A percentile compares a stretch with the other conserved stretches of the same genome.
Conservation (phyloP, 345 rosid genomes). For the Hibiscus trionum region DNA sequence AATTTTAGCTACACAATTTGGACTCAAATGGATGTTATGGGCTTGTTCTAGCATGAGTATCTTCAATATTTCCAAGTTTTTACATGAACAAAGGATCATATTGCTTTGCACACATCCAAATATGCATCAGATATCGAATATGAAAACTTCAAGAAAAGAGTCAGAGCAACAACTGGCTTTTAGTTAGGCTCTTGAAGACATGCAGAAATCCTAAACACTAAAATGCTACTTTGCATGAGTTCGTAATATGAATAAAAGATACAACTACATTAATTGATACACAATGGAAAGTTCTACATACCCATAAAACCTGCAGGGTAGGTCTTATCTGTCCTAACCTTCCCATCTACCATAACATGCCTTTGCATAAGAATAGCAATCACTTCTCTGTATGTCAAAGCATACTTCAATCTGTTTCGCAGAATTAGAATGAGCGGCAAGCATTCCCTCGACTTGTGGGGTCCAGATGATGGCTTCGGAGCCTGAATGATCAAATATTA, state of each 20-base stretch:
- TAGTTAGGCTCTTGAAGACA: not conserved
- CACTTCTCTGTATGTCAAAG: slow-evolving; percentile 52
- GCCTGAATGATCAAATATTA: slow-evolving; percentile 30
- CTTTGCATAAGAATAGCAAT: slow-evolving; percentile 72
- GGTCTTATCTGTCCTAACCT: slow-evolving; percentile 76
- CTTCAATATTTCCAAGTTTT: not conserved
- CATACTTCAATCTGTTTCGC: slow-evolving; percentile 55
- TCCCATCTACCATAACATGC: slow-evolving; percentile 66
- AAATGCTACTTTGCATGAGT: not conserved
- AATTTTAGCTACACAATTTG: not conserved
- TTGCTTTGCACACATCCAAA: too few relatives aligned
- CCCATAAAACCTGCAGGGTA: slow-evolving; percentile 92
- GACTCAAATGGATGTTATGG: not conserved
- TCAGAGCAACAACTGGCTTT: too few relatives aligned
- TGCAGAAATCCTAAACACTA: not conserved
- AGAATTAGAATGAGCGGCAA: slow-evolving; percentile 48
- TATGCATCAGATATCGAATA: too few relatives aligned
- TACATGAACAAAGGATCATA: not conserved
- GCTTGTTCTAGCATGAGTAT: not conserved
- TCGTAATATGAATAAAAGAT: not conserved
- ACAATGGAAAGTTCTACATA: slow-evolving; percentile 10
- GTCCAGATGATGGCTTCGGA: slow-evolving; percentile 78
- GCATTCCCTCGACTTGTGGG: slow-evolving; percentile 77
- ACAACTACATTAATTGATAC: not conserved
- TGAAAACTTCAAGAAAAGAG: not conserved